Evolutionary conservation across 306 rosid species (phyloP).

Genomic region (Corylus avellana): DNA sequence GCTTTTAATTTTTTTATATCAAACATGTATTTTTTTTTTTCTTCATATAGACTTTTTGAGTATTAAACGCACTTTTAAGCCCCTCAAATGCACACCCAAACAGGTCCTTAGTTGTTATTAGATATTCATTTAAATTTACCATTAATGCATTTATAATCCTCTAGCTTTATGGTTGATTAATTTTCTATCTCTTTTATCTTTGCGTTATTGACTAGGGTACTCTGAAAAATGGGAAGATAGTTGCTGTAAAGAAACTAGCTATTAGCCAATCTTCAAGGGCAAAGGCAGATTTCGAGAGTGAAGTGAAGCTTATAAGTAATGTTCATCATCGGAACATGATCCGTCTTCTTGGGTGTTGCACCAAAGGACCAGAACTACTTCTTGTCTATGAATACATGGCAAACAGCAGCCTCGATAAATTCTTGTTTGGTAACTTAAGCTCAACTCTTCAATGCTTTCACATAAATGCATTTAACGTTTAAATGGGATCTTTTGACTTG

Average conservation of each 20-base stretch:
- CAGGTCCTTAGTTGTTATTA: not conserved
- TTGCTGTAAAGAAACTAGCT: slow-evolving; percentile 64
- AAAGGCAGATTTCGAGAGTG: slow-evolving; percentile 57
- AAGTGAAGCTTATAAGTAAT: slow-evolving; percentile 69
- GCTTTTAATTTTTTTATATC: too few relatives aligned
- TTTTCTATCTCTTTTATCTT: not conserved
- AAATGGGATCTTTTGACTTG: not conserved
- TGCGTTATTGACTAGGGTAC: slow-evolving; percentile 50
- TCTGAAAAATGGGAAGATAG: slow-evolving; percentile 59
- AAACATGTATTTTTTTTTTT: too few relatives aligned
- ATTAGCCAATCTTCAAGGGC: slow-evolving; percentile 46
- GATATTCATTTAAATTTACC: not conserved
- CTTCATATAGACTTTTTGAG: too few relatives aligned
- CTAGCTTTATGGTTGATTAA: not conserved
- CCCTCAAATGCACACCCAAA: too few relatives aligned
- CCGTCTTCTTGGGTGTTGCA: slow-evolving; percentile 72
- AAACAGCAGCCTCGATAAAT: slow-evolving; percentile 60
- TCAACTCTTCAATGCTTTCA: not conserved
- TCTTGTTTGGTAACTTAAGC: slow-evolving; percentile 58
- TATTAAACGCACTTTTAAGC: too few relatives aligned
- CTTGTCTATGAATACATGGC: slow-evolving; percentile 75
- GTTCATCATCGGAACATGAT: slow-evolving; percentile 71
- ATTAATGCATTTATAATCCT: not conserved
- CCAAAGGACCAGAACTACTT: slow-evolving; percentile 60
- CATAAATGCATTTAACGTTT: not conserved